These are phyloP conservation scores for Ilex paraguariensis DNA, from an alignment of 305 asterid genomes.

Conservation along the genomic window DNA sequence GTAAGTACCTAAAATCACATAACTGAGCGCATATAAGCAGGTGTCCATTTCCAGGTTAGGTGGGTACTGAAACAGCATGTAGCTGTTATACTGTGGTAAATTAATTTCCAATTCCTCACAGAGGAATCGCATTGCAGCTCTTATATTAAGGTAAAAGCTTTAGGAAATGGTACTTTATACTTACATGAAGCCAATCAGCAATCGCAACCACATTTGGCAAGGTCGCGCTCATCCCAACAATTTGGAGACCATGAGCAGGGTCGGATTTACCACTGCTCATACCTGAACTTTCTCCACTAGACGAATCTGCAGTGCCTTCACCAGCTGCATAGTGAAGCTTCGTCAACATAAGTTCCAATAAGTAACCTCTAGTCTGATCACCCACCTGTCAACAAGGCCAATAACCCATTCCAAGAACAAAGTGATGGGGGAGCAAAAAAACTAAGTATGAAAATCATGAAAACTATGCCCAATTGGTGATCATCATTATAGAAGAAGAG, in stretches of 20 bases:
- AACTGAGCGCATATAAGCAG: too few relatives aligned
- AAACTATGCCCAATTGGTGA: not conserved
- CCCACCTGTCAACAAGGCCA: constrained; percentile 65
- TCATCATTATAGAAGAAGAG: constrained; percentile 17
- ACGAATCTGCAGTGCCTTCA: constrained; percentile 80
- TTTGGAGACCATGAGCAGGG: constrained; percentile 86
- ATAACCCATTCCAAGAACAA: not conserved
- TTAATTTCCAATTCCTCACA: not conserved
- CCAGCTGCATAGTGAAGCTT: constrained; percentile 99
- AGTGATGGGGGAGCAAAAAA: not conserved
- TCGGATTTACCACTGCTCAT: constrained; percentile 74
- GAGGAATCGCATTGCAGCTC: not conserved
- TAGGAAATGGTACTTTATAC: constrained; percentile 23
- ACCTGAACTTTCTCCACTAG: constrained; percentile 94
- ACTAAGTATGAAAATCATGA: constrained; percentile 16
- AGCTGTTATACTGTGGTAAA: too few relatives aligned
- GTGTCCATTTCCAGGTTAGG: too few relatives aligned
- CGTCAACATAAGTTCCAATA: constrained; percentile 94
- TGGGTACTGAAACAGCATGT: too few relatives aligned
- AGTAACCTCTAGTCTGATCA: constrained; percentile 96
- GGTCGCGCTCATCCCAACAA: constrained; percentile 99
- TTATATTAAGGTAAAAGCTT: constrained; percentile 3
- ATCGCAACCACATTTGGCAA: constrained; percentile 93
- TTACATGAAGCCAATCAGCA: constrained; percentile 97
- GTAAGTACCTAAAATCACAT: too few relatives aligned